Evolutionary conservation across 345 rosid species (phyloP).

Genomic region (Dipteronia dyeriana): DNA sequence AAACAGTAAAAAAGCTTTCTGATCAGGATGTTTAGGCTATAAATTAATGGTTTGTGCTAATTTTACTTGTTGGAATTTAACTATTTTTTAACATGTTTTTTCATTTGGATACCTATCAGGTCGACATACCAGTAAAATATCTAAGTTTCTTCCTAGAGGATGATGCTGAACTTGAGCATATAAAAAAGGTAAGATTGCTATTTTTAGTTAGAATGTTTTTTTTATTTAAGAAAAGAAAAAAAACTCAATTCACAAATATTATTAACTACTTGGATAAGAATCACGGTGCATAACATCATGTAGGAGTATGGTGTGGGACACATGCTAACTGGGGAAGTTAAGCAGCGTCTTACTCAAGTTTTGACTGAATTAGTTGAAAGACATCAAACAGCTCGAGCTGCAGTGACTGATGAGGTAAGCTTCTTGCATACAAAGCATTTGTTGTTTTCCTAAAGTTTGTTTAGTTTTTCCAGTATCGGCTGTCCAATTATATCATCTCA

Average conservation of each 20-base stretch:
- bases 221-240: no score
- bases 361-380: conserved; percentile 80
- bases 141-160: conserved; percentile 80
- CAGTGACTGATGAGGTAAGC: conserved; percentile 79
- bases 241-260: background rate
- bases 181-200: conserved; percentile 55
- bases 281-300: background rate
- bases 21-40: background rate
- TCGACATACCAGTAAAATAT: conserved; percentile 84
- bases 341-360: conserved; percentile 63
- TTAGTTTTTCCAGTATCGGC: background rate
- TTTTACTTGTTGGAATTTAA: background rate
- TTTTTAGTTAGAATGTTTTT: background rate
- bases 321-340: conserved; percentile 86
- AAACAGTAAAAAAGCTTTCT: background rate
- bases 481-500: background rate
- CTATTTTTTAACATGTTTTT: background rate
- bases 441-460: background rate
- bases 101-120: conserved; percentile 43
- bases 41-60: background rate
- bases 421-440: conserved; percentile 1
- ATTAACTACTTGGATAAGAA: background rate
- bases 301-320: conserved; percentile 87
- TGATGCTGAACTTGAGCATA: conserved; percentile 79
- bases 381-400: conserved; percentile 76